Base-by-base conservation (phyloP, 2,329 filamentous ascomycete species). In the Chaetothyriales sp. region DNA sequence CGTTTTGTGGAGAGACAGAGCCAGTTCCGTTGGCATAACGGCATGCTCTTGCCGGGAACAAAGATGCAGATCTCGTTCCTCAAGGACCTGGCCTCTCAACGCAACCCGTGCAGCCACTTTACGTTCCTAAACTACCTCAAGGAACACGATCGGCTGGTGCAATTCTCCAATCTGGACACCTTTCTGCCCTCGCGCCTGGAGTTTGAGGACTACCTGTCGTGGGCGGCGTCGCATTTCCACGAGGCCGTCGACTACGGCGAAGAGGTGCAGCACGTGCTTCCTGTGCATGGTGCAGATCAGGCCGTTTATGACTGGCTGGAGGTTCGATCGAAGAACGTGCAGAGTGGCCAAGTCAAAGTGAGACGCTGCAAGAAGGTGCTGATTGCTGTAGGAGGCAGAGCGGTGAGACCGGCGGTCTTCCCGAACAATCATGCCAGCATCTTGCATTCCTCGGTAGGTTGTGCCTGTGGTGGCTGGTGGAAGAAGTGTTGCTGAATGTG, bases 61-160 rank as follows among this genome's bases (percentile, higher is more conserved):
- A 89, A 85, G 70, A 97, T 97, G 90, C 90, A 97, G 66, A 97
- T 97, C 61, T 94, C 87, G 8, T 97, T 95, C 72, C 78, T 97
- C 71, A 97, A 97, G 72, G 90, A 97, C 65, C 79, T 97, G 67
- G 90, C 90, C 2, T 92, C 87, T 2, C 75, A 95, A 60, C 79
- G 90, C 53, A 83, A 97, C 65, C 90, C 90, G 6, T 80, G 85
- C 57, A 94, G 86, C 59, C 78, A 89, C 62, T 97, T 97, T 69
- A 97, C 90, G 13, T 97, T 95, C 70, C 74, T 95, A 64, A 95
- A 95, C 70, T 97, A 97, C 67, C 78, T 97, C 10, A 85, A 94
- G 70, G 70, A 78, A 61, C 84, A 94, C 61, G 77, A 77, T 51
- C 78, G 90, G n/a, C 76, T 97, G 43, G 80, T 94, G 47, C 82